phyloP scores from a whole-genome alignment of 805 yeast species.

The Scheffersomyces coipomensis region DNA sequence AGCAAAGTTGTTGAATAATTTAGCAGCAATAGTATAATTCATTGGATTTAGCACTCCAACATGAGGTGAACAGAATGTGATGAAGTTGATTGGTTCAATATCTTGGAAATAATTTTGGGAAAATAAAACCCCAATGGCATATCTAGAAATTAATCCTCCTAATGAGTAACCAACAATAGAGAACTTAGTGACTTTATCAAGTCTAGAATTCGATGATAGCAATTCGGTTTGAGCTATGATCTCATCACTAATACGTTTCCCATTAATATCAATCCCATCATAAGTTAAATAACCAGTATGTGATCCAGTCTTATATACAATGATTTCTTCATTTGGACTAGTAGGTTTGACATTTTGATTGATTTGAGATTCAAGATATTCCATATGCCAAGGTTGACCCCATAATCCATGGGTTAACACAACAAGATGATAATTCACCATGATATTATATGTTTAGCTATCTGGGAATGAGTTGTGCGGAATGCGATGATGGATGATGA shows the following conservation, averaged over 20 bases:
- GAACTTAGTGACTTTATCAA: conserved; percentile 30
- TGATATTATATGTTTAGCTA: conserved; percentile 4
- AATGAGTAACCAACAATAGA: conserved; percentile 42
- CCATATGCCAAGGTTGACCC: conserved; percentile 73
- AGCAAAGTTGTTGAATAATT: conserved; percentile 59
- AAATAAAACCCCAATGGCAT: conserved; percentile 48
- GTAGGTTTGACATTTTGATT: conserved; percentile 22
- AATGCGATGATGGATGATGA: background rate
- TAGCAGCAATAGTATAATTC: conserved; percentile 32
- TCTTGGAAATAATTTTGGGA: conserved; percentile 50
- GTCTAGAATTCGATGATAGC: background rate
- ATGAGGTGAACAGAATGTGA: conserved; percentile 56
- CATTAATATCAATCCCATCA: conserved; percentile 87
- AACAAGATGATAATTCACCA: conserved; percentile 54
- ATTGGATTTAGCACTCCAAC: conserved; percentile 60
- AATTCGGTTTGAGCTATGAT: conserved; percentile 31
- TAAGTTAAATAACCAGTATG: conserved; percentile 77
- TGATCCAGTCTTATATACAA: conserved; percentile 53
- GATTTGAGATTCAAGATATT: conserved; percentile 53
- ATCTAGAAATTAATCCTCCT: conserved; percentile 42
- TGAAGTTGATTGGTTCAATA: conserved; percentile 59
- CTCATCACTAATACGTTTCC: conserved; percentile 70
- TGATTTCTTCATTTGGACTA: conserved; percentile 19
- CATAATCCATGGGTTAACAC: conserved; percentile 82
- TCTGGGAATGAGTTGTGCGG: background rate